Conservation (phyloP, 495 filamentous ascomycete genomes). For the Penicillium samsonianum region DNA sequence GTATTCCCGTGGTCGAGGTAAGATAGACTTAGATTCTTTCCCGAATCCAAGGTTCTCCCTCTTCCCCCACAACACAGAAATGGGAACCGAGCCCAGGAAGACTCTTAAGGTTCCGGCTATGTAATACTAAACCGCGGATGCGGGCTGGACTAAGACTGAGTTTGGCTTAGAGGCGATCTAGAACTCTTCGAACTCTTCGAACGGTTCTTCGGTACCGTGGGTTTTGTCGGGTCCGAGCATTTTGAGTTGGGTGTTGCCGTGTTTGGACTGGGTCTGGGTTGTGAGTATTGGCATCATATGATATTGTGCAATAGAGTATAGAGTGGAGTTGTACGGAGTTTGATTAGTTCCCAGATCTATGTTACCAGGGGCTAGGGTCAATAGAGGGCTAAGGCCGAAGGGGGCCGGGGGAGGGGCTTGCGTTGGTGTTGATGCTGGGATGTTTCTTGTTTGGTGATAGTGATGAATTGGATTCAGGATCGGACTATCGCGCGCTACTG, state of each 20-base stretch:
- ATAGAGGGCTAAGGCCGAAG: neutral
- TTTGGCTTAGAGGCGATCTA: constrained; percentile 5
- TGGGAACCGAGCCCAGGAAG: neutral
- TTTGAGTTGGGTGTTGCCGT: neutral
- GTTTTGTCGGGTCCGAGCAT: neutral
- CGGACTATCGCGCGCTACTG: neutral
- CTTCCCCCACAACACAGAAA: constrained; percentile 1
- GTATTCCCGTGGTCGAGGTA: neutral
- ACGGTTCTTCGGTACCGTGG: neutral
- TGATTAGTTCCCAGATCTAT: neutral
- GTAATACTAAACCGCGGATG: neutral
- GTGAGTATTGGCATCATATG: neutral
- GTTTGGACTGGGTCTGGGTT: neutral
- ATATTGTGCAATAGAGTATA: neutral
- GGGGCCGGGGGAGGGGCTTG: neutral
- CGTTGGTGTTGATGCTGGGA: neutral
- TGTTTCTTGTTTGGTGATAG: neutral
- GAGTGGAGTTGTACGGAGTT: neutral
- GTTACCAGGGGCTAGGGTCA: neutral
- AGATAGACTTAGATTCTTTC: neutral
- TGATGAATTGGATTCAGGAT: neutral
- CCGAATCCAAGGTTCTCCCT: neutral
- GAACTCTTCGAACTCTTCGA: neutral
- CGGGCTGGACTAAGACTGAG: neutral
- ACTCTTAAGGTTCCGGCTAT: neutral